Base-by-base conservation (phyloP, 306 rosid genomes). In the Vicia sativa region DNA sequence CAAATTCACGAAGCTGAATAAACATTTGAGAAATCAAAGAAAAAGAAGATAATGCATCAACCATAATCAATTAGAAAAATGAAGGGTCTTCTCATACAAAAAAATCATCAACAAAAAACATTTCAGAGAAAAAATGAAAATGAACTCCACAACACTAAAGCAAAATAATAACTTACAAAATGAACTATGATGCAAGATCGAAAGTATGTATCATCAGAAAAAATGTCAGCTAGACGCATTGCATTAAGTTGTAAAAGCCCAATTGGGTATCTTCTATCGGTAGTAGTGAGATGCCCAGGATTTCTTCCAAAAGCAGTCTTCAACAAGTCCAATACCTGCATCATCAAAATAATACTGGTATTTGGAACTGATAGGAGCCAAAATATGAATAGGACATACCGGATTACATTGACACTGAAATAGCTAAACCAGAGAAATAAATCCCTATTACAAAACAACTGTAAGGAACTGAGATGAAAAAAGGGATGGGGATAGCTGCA, bases 211-310 rank as follows among this genome's bases (percentile, higher is more conserved):
- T 93, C 98, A 78, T 93, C 98, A 4, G 98, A 90, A 76, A 90
- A 84, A 62, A 90, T 79, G 74, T 93, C 98, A 77, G 89, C 90
- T 28, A 93, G 89, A 71, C 97, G 97, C 99, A 93, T 80, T 18
- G 99, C 99, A 81, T 90, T 90, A 79, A 93, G 97, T 81, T 93
- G 99, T 79, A 88, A 79, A 78, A 86, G 76, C 15, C 99, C 99
- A 77, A 61, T 73, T 31, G 99, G 96, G 52, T 82, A 77, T 59
- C 80, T 80, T 84, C 75, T 79, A 59, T 86, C 89, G 60, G 73
- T 34, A 54, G 58, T 71, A 77, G 71, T 25, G 63, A 62, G 74
- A 68, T 53, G 72, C 54, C 64, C 77, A 45, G 84, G 83, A 50
- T 90, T 84, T 74, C 82, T 86, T 68, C 87, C 86, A 70, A 93